These are phyloP conservation scores for Phytophthora crassamura DNA, from an alignment of 352 stramenopile genomes.

Conservation along the genomic window DNA sequence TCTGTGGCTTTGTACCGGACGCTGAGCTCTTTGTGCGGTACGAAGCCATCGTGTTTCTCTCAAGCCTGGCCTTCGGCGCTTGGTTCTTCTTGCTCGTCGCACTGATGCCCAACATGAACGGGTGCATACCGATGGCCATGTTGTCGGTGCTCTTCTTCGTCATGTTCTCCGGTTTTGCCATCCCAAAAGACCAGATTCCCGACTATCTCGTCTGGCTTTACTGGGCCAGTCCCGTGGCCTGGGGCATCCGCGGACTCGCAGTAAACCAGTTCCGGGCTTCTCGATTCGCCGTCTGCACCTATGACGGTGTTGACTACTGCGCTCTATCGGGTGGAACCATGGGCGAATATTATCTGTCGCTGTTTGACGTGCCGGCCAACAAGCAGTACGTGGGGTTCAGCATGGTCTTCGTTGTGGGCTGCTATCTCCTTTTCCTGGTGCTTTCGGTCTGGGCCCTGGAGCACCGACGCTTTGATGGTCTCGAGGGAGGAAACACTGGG, in stretches of 20 bases:
- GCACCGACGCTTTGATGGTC: conserved; percentile 39
- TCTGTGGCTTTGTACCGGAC: conserved; percentile 62
- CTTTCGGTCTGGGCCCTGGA: conserved; percentile 40
- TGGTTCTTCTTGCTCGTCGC: conserved; percentile 58
- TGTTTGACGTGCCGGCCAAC: conserved; percentile 44
- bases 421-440: conserved; percentile 46
- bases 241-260: conserved; percentile 36
- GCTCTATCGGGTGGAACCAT: conserved; percentile 32
- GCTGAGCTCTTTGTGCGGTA: conserved; percentile 47
- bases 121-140: conserved; percentile 54
- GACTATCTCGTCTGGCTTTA: conserved; percentile 52
- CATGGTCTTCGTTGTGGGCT: conserved; percentile 42
- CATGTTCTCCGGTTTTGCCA: conserved; percentile 60
- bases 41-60: conserved; percentile 48
- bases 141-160: conserved; percentile 53
- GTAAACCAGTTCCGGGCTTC: conserved; percentile 51
- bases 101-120: conserved; percentile 44
- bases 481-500: conserved; percentile 14
- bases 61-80: conserved; percentile 49
- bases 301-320: conserved; percentile 43
- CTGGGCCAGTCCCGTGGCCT: conserved; percentile 52
- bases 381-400: conserved; percentile 44
- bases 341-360: conserved; percentile 47
- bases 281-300: conserved; percentile 45
- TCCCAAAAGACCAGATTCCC: conserved; percentile 56